Conservation (phyloP, 2,329 filamentous ascomycete genomes). For the Lithohypha guttulata region DNA sequence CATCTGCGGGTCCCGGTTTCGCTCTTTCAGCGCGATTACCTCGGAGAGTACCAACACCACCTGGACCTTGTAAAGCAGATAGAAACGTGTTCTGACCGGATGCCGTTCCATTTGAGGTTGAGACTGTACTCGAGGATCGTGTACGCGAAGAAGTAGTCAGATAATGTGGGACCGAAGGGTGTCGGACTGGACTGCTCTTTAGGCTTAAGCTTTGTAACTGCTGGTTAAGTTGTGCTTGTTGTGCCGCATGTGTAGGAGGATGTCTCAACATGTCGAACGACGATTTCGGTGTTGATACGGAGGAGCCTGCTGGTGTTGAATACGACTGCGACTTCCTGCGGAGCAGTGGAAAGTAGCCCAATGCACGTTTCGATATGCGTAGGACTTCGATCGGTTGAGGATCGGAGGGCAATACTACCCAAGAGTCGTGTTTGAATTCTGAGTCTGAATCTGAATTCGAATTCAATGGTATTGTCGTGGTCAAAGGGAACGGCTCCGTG, state of each 20-base stretch:
- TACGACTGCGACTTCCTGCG: slow-evolving; percentile 62
- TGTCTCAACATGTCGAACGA: slow-evolving; percentile 23
- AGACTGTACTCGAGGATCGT: slow-evolving; percentile 17
- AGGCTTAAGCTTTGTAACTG: slow-evolving; percentile 23
- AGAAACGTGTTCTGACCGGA: slow-evolving; percentile 29
- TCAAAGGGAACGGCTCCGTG: slow-evolving; percentile 3
- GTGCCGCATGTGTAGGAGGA: slow-evolving; percentile 23
- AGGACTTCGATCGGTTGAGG: slow-evolving; percentile 70
- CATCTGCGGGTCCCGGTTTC: slow-evolving; percentile 61
- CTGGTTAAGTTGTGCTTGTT: slow-evolving; percentile 9
- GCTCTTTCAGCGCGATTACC: slow-evolving; percentile 48
- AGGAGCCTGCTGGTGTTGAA: slow-evolving; percentile 49
- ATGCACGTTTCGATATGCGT: slow-evolving; percentile 64
- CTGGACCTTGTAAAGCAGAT: slow-evolving; percentile 66
- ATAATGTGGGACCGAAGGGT: slow-evolving; percentile 20
- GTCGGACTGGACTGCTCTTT: slow-evolving; percentile 28
- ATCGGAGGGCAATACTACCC: slow-evolving; percentile 69
- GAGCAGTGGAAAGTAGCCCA: slow-evolving; percentile 86
- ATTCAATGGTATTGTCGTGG: background rate
- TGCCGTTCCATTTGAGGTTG: slow-evolving; percentile 24
- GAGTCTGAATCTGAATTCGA: slow-evolving; percentile 45
- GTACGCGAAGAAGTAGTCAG: slow-evolving; percentile 21
- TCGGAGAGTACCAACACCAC: slow-evolving; percentile 74
- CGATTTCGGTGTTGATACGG: slow-evolving; percentile 29
- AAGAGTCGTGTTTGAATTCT: slow-evolving; percentile 78